Percentiles rank a stretch among this genome's conserved stretches.
phyloP scores from a whole-genome alignment of 2,329 filamentous ascomycete species.

The Colletotrichum simmondsii region DNA sequence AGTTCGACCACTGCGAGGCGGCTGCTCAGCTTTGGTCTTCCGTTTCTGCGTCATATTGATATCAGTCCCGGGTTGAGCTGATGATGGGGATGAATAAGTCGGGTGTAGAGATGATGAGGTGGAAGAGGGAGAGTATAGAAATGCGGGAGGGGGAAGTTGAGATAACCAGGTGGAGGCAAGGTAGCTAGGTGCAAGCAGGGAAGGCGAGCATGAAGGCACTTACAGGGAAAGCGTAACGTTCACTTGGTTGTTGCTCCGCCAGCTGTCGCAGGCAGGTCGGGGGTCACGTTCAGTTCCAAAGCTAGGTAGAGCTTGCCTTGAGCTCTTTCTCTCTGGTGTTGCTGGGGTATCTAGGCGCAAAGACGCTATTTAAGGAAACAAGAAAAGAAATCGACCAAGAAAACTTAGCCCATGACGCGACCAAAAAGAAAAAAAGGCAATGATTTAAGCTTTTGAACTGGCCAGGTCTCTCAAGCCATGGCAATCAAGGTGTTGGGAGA shows the following conservation, averaged over 20 bases:
- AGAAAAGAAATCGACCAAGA: background rate
- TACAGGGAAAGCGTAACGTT: constrained; percentile 8
- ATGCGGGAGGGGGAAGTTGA: too few species aligned
- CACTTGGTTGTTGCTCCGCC: background rate
- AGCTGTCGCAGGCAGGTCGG: background rate
- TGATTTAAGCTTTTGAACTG: background rate
- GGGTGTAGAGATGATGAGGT: background rate
- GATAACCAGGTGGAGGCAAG: background rate
- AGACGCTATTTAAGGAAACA: constrained; percentile 10
- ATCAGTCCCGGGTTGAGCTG: background rate
- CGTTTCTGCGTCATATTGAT: background rate
- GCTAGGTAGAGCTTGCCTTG: background rate
- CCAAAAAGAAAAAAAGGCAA: background rate
- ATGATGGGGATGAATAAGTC: background rate
- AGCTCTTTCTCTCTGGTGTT: background rate
- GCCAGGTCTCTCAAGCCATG: background rate
- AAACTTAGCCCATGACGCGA: constrained; percentile 11
- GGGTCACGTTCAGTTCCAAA: background rate
- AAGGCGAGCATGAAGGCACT: background rate
- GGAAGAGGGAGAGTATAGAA: background rate
- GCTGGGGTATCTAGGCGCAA: constrained; percentile 25
- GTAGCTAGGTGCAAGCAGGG: background rate
- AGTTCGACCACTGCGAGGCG: background rate
- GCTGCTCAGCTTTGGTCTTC: background rate
- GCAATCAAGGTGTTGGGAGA: background rate